phyloP scores from a whole-genome alignment of 1,284 basidiomycete species.

The Golubevia pallescens region DNA sequence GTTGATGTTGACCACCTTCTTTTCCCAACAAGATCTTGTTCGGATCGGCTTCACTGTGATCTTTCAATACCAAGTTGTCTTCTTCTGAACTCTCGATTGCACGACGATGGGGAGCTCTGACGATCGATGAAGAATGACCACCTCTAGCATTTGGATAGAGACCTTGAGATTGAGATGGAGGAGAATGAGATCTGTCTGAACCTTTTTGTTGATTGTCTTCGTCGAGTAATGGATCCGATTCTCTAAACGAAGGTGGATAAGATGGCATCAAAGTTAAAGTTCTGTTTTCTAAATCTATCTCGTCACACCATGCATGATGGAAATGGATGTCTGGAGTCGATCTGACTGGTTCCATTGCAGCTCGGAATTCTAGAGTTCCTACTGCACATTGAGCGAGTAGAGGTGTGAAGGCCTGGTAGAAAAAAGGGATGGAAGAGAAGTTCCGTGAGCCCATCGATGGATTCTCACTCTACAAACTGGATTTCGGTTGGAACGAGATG shows the following conservation, averaged over 20 bases:
- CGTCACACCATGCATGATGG: constrained; percentile 65
- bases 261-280: constrained; percentile 17
- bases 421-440: constrained; percentile 15
- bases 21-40: too few relatives aligned
- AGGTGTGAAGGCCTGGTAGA: constrained; percentile 82
- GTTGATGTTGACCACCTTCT: too few relatives aligned
- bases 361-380: constrained; percentile 80
- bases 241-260: constrained; percentile 65
- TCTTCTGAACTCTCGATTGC: constrained; percentile 16
- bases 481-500: constrained; percentile 34
- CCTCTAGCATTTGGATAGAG: constrained; percentile 7
- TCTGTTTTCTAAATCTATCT: constrained; percentile 15
- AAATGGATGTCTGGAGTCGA: constrained; percentile 47
- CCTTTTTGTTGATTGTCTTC: constrained; percentile 35
- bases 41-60: too few relatives aligned
- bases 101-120: constrained; percentile 16
- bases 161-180: background rate
- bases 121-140: constrained; percentile 63
- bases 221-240: constrained; percentile 68
- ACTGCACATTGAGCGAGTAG: constrained; percentile 69
- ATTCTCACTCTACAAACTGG: constrained; percentile 66
- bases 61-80: background rate
- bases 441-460: too few relatives aligned
- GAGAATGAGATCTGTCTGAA: background rate
- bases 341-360: constrained; percentile 79